A percentile compares a stretch with the other conserved stretches of the same genome.
Conservation (phyloP, 305 asterid species). For the Euphrasia arctica region DNA sequence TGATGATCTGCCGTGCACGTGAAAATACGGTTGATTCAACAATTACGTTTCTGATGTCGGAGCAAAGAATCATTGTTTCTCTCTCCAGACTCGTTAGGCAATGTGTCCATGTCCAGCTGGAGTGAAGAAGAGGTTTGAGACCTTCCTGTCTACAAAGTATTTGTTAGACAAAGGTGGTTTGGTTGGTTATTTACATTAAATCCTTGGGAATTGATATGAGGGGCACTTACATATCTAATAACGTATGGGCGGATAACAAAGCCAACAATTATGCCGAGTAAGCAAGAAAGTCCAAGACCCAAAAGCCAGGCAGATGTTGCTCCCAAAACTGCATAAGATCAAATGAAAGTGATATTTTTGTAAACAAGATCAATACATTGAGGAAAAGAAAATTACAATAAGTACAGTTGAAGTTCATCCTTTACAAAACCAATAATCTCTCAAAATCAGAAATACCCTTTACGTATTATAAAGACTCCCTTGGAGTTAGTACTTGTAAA, state of each 20-base stretch:
- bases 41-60: slow-evolving; percentile 77
- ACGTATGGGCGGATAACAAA: slow-evolving; percentile 65
- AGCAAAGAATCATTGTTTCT: slow-evolving; percentile 60
- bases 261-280: slow-evolving; percentile 60
- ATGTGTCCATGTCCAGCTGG: slow-evolving; percentile 70
- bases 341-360: slow-evolving; percentile 6
- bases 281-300: slow-evolving; percentile 56
- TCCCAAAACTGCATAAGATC: slow-evolving; percentile 48
- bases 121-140: slow-evolving; percentile 36
- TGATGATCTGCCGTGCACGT: slow-evolving; percentile 32
- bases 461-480: neutral
- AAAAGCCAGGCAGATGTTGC: slow-evolving; percentile 52
- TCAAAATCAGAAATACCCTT: neutral
- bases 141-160: slow-evolving; percentile 82
- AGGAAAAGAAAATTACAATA: neutral
- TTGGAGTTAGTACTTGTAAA: neutral
- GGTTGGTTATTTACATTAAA: slow-evolving; percentile 3
- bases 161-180: slow-evolving; percentile 34
- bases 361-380: slow-evolving; percentile 11
- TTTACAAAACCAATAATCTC: neutral
- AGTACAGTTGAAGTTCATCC: neutral
- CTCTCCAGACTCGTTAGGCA: slow-evolving; percentile 84
- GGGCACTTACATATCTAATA: slow-evolving; percentile 54
- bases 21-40: slow-evolving; percentile 48
- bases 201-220: neutral